These are phyloP conservation scores for Mucuna pruriens DNA, from an alignment of 306 rosid genomes.

Conservation along the genomic window DNA sequence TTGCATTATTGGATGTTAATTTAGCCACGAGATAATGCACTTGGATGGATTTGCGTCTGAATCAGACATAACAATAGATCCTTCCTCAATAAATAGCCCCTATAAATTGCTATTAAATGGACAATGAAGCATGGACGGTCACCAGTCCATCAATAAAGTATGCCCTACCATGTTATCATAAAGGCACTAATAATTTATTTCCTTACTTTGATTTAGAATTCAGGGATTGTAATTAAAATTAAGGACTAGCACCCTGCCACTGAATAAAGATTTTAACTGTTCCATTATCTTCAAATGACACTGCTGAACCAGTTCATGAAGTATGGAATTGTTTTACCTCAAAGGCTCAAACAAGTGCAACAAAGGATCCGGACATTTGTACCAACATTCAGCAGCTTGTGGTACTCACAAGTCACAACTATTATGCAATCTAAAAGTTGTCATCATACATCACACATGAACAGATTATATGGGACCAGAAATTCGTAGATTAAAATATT, in stretches of 20 bases:
- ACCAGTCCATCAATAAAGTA: constrained; percentile 22
- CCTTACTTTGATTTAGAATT: constrained; percentile 24
- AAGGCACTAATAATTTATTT: constrained; percentile 26
- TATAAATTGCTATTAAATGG: constrained; percentile 36
- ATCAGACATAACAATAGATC: constrained; percentile 24
- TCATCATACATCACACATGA: constrained; percentile 35
- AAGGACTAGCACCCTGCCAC: constrained; percentile 10
- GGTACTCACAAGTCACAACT: constrained; percentile 34
- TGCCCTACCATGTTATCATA: constrained; percentile 19
- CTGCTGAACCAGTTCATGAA: constrained; percentile 9
- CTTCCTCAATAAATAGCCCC: constrained; percentile 42
- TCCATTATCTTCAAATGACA: constrained; percentile 34
- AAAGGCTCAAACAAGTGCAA: constrained; percentile 39
- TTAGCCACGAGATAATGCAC: constrained; percentile 34
- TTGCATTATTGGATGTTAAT: constrained; percentile 26
- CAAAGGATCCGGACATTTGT: constrained; percentile 29
- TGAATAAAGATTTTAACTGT: constrained; percentile 21
- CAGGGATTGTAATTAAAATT: constrained; percentile 18
- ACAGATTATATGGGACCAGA: constrained; percentile 40
- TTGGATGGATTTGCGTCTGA: constrained; percentile 40
- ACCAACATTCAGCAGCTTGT: constrained; percentile 28
- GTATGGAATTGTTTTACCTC: constrained; percentile 30
- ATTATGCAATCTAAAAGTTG: constrained; percentile 31
- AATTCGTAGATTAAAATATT: constrained; percentile 40
- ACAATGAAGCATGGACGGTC: constrained; percentile 34